phyloP scores from a whole-genome alignment of 768 basidiomycete species.

The Rhodotorula paludigena region DNA sequence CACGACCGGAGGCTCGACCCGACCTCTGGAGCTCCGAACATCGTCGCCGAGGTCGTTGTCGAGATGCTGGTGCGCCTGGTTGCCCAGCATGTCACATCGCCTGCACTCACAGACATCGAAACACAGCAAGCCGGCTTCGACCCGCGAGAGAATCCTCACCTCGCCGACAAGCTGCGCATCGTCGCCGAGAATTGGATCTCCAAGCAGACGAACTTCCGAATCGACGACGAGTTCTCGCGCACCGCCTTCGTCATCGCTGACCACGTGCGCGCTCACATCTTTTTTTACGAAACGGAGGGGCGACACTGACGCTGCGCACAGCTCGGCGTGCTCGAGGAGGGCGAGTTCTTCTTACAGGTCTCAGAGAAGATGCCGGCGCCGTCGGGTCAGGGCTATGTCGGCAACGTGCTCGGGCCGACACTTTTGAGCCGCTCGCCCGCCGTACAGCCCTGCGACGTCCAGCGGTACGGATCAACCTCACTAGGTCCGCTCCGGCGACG shows the following conservation, averaged over 20 bases:
- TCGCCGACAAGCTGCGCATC: slow-evolving; percentile 17
- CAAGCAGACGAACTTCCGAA: slow-evolving; percentile 9
- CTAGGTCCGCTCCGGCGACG: too few relatives aligned
- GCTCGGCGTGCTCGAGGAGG: slow-evolving; percentile 25
- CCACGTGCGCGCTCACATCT: slow-evolving; percentile 8
- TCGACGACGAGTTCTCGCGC: slow-evolving; percentile 19
- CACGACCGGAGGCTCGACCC: slow-evolving; percentile 27
- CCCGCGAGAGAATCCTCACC: slow-evolving; percentile 5
- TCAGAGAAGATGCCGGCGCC: neutral
- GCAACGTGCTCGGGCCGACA: slow-evolving; percentile 1
- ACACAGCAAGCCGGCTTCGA: slow-evolving; percentile 34
- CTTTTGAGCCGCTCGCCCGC: slow-evolving; percentile 21
- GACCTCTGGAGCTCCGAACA: slow-evolving; percentile 14
- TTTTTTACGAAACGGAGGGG: neutral
- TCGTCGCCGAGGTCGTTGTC: slow-evolving; percentile 23
- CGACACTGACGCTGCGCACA: neutral
- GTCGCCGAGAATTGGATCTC: neutral
- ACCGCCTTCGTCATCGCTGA: slow-evolving; percentile 31
- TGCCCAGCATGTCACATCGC: neutral
- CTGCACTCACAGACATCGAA: too few relatives aligned
- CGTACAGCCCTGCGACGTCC: slow-evolving; percentile 27
- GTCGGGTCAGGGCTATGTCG: neutral
- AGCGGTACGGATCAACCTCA: neutral
- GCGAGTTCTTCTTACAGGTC: slow-evolving; percentile 29
- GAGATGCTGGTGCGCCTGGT: slow-evolving; percentile 25